Conservation (phyloP, 306 rosid species). For the Hippophae gyantsensis region DNA sequence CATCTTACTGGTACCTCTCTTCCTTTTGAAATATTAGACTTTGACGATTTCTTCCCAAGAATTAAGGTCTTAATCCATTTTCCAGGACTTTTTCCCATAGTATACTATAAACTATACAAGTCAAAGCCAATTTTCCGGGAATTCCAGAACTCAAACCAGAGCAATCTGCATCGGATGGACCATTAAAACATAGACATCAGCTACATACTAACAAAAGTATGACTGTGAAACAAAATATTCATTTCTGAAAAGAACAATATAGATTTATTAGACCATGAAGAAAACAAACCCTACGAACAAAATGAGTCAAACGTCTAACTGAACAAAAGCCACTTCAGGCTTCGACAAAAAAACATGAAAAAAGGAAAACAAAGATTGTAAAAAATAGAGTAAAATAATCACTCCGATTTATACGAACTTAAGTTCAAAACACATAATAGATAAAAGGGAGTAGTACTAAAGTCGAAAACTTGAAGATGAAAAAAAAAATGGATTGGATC, state of each 20-base stretch:
- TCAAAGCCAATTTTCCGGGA: background rate
- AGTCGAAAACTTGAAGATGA: background rate
- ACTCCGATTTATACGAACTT: conserved; percentile 2
- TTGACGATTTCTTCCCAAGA: conserved; percentile 29
- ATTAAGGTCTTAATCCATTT: conserved; percentile 31
- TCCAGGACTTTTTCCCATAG: conserved; percentile 29
- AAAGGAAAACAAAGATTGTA: too few species aligned
- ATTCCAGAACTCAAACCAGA: conserved; percentile 2
- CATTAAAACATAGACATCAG: background rate
- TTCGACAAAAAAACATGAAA: background rate
- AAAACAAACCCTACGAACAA: background rate
- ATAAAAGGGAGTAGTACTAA: background rate
- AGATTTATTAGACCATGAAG: background rate
- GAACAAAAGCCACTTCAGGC: background rate
- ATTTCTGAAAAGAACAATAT: background rate
- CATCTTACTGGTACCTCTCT: conserved; percentile 19
- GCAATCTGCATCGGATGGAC: background rate
- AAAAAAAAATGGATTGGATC: conserved; percentile 11
- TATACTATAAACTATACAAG: background rate
- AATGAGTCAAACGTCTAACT: background rate
- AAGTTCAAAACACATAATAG: background rate
- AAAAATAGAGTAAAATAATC: background rate
- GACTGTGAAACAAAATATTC: background rate
- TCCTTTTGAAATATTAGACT: conserved; percentile 21
- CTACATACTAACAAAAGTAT: background rate